A percentile compares a stretch with the other conserved stretches of the same genome.
These are phyloP conservation scores for Trametes pubescens DNA, from an alignment of 1,284 basidiomycete species.

Conservation along the genomic window DNA sequence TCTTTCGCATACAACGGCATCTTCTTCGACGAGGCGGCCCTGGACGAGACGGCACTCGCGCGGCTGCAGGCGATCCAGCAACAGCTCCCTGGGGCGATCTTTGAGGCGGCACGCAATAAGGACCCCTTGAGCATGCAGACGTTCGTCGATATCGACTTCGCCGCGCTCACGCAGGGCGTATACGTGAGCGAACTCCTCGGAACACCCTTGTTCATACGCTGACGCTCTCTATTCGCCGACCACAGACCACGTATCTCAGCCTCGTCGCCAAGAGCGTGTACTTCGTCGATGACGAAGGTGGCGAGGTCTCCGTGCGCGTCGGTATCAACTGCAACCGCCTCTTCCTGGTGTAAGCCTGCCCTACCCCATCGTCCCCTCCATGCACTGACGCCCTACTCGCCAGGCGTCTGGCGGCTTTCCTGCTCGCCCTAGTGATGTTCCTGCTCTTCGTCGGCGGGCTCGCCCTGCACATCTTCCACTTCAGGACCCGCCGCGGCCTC, in stretches of 20 bases:
- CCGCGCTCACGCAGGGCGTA: slow-evolving; percentile 48
- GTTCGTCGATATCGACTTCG: slow-evolving; percentile 50
- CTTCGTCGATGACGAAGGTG: slow-evolving; percentile 48
- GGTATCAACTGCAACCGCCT: slow-evolving; percentile 53
- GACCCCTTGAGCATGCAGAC: slow-evolving; percentile 47
- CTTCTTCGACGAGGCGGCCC: slow-evolving; percentile 49
- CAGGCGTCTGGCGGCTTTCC: background rate
- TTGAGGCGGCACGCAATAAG: slow-evolving; percentile 52
- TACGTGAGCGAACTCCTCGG: slow-evolving; percentile 50
- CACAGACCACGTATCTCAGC: slow-evolving; percentile 56
- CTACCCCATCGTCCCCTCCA: background rate
- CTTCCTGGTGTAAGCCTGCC: slow-evolving; percentile 53
- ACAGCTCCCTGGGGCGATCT: slow-evolving; percentile 59
- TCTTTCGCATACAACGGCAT: slow-evolving; percentile 57
- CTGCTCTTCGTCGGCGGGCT: slow-evolving; percentile 37
- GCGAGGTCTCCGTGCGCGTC: slow-evolving; percentile 48
- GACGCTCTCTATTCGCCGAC: background rate
- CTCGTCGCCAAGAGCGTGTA: slow-evolving; percentile 59
- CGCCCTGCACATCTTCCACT: slow-evolving; percentile 39
- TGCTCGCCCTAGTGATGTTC: slow-evolving; percentile 43
- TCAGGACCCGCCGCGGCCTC: slow-evolving; percentile 50
- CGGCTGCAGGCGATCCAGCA: slow-evolving; percentile 52
- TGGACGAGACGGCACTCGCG: slow-evolving; percentile 46
- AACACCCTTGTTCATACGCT: background rate
- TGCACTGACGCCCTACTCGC: background rate